phyloP scores from a whole-genome alignment of 2,329 filamentous ascomycete genomes.

The Fusarium udum region DNA sequence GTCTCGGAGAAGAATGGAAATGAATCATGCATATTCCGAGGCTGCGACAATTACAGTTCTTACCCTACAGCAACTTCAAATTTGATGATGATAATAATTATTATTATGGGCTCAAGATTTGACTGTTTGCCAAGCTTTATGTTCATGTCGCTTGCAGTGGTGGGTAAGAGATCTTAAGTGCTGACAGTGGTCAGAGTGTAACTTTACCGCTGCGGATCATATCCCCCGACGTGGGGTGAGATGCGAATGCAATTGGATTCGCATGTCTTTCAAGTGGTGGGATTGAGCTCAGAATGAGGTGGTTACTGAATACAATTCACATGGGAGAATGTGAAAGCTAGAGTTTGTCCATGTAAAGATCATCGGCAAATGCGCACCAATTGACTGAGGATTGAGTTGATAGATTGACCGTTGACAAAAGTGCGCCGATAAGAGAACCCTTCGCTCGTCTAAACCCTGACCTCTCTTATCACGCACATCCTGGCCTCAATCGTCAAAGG shows the following conservation, averaged over 20 bases:
- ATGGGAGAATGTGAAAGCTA: neutral
- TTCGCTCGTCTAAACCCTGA: neutral
- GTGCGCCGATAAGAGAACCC: neutral
- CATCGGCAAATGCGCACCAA: neutral
- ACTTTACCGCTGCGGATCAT: neutral
- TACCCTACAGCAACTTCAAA: neutral
- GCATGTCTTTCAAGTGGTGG: neutral
- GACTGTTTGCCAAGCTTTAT: neutral
- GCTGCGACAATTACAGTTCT: neutral
- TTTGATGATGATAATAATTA: too few species aligned
- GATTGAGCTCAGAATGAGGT: neutral
- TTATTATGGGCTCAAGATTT: neutral
- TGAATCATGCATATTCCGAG: conserved; percentile 8
- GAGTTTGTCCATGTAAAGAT: neutral
- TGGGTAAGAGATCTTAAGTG: conserved; percentile 1
- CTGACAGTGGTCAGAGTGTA: conserved; percentile 19
- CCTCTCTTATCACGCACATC: neutral
- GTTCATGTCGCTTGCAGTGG: neutral
- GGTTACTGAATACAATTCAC: neutral
- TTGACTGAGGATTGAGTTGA: neutral
- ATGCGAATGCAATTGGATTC: neutral
- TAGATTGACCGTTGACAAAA: neutral
- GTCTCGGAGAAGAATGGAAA: conserved; percentile 1
- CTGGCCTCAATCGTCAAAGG: neutral
- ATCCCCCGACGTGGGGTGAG: neutral